Evolutionary conservation across 306 rosid species (phyloP).

Genomic region (Spatholobus suberectus): DNA sequence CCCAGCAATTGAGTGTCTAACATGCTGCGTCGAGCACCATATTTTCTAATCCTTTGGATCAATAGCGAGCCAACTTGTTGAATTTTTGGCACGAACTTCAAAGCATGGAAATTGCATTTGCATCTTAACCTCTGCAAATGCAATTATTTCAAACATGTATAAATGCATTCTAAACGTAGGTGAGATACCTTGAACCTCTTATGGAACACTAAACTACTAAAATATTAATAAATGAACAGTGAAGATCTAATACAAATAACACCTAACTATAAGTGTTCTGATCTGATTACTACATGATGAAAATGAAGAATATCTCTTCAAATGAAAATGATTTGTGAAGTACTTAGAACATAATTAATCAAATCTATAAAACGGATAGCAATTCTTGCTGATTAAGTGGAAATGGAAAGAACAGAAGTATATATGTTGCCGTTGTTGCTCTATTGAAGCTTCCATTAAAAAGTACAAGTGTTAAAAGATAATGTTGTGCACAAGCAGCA

Average conservation of each 20-base stretch:
- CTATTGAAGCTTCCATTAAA: neutral
- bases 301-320: neutral
- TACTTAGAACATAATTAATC: neutral
- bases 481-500: neutral
- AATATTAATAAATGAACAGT: neutral
- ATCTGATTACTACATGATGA: neutral
- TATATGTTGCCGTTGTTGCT: neutral
- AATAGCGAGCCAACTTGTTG: constrained; percentile 76
- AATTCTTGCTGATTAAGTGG: neutral
- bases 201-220: neutral
- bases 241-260: neutral
- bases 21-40: constrained; percentile 54
- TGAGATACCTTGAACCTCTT: neutral
- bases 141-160: constrained; percentile 20
- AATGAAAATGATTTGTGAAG: neutral
- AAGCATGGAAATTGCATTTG: constrained; percentile 95
- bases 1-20: constrained; percentile 84
- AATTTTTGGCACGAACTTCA: constrained; percentile 77
- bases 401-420: neutral
- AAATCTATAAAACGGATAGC: neutral
- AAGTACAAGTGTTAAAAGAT: neutral
- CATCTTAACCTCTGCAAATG: constrained; percentile 82
- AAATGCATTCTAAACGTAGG: neutral
- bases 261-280: neutral
- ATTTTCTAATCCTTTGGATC: constrained; percentile 74